Conservation (phyloP, 768 basidiomycete species). For the Boletus insuetus region DNA sequence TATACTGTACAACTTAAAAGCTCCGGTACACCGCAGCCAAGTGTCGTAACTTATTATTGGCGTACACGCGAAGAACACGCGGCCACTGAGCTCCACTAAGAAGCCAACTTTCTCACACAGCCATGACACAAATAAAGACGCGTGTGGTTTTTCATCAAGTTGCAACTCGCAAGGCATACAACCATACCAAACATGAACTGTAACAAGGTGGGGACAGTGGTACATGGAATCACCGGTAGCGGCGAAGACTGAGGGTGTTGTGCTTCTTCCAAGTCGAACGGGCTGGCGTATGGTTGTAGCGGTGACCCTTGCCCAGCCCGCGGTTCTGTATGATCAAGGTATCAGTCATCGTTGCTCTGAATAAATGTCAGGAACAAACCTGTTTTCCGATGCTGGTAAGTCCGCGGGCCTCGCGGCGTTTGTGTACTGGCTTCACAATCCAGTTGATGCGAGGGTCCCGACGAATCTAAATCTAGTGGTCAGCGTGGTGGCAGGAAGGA, state of each 20-base stretch:
- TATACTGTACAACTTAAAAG: background rate
- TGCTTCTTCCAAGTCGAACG: conserved; percentile 95
- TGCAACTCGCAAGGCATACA: conserved; percentile 14
- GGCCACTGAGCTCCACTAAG: conserved; percentile 8
- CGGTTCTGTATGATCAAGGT: conserved; percentile 64
- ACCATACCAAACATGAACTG: conserved; percentile 30
- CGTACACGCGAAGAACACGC: conserved; percentile 21
- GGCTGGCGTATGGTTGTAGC: conserved; percentile 89
- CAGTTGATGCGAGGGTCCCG: conserved; percentile 98
- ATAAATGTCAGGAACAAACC: conserved; percentile 40
- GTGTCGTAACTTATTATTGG: conserved; percentile 12
- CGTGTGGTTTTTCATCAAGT: conserved; percentile 4
- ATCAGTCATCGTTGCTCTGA: background rate
- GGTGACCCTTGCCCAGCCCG: conserved; percentile 93
- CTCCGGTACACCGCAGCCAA: conserved; percentile 16
- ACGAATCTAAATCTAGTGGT: conserved; percentile 60
- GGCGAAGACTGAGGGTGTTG: conserved; percentile 94
- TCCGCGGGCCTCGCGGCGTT: conserved; percentile 95
- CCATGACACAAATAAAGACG: background rate
- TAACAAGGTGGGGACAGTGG: conserved; percentile 2
- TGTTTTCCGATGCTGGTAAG: conserved; percentile 96
- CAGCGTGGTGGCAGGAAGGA: conserved; percentile 1
- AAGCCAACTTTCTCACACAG: conserved; percentile 1
- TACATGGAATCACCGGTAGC: conserved; percentile 63
- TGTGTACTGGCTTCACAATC: conserved; percentile 98